Percentiles rank a stretch among this genome's conserved stretches.
Evolutionary conservation across 257 asterid species (phyloP).

Genomic region (Capsicum chinense): DNA sequence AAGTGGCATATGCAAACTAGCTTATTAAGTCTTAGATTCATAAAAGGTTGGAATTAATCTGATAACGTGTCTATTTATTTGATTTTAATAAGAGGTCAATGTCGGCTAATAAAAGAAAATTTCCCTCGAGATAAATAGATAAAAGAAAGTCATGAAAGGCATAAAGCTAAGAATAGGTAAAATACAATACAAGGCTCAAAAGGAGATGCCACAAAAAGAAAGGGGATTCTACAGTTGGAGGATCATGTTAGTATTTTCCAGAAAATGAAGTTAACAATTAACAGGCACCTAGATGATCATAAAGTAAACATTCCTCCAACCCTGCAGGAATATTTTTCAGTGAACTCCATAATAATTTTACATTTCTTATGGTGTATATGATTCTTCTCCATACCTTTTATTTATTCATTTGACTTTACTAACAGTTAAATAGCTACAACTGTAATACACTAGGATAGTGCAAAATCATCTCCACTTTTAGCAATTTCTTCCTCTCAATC

Average conservation of each 20-base stretch:
- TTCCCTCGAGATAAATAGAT: neutral
- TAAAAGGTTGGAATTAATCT: neutral
- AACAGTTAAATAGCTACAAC: neutral
- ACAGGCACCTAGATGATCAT: neutral
- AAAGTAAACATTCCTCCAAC: neutral
- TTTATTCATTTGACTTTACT: neutral
- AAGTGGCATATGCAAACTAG: neutral
- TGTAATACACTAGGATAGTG: neutral
- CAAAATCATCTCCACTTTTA: neutral
- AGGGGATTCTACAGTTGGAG: neutral
- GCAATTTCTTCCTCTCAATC: neutral
- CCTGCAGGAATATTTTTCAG: neutral
- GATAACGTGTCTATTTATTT: neutral
- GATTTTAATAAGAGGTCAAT: neutral
- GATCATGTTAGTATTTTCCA: conserved; percentile 19
- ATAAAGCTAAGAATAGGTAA: neutral
- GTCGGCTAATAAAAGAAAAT: neutral
- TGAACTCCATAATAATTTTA: neutral
- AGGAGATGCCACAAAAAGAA: conserved; percentile 8
- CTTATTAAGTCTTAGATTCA: neutral
- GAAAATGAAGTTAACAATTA: neutral
- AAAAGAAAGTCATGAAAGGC: neutral
- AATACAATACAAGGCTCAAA: neutral
- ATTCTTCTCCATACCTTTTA: neutral
- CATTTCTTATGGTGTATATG: neutral